These are phyloP conservation scores for Calonectria pseudoturangicola DNA, from an alignment of 2,329 filamentous ascomycete genomes.

Conservation along the genomic window DNA sequence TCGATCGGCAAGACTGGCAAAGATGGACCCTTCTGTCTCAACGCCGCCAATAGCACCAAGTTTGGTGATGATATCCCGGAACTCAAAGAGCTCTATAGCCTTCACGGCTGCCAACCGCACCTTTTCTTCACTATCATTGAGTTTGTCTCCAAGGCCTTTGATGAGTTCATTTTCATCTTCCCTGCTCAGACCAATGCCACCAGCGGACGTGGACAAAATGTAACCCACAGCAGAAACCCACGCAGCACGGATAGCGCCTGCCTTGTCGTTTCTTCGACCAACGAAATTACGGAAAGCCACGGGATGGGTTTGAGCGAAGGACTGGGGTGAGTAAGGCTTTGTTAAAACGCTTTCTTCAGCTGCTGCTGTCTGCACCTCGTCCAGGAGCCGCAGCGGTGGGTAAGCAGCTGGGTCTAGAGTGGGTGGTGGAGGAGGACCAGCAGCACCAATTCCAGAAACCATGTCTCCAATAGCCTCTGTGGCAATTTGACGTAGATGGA, in stretches of 20 bases:
- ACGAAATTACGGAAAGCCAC: constrained; percentile 89
- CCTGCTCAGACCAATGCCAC: constrained; percentile 89
- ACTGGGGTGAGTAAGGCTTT: constrained; percentile 89
- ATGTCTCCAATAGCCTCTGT: constrained; percentile 97
- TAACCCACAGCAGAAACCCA: constrained; percentile 91
- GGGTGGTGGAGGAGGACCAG: constrained; percentile 85
- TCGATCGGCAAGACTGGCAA: constrained; percentile 88
- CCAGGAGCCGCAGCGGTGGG: constrained; percentile 81
- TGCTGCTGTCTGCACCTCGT: constrained; percentile 68
- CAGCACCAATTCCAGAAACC: constrained; percentile 93
- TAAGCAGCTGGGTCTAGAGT: constrained; percentile 88
- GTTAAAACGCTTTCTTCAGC: constrained; percentile 79
- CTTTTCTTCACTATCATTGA: constrained; percentile 92
- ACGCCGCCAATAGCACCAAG: constrained; percentile 86
- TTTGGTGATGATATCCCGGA: constrained; percentile 87
- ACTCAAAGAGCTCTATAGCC: constrained; percentile 86
- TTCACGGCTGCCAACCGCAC: constrained; percentile 93
- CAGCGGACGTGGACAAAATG: constrained; percentile 93
- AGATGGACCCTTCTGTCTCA: constrained; percentile 83
- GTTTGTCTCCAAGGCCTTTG: constrained; percentile 83
- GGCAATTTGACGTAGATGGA: constrained; percentile 88
- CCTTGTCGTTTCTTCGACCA: constrained; percentile 90
- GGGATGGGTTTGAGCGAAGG: constrained; percentile 89
- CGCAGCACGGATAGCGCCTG: constrained; percentile 84
- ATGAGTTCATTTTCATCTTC: constrained; percentile 88